Base-by-base conservation (phyloP, 176 grass and related monocot genomes). In the Oryza meridionalis region DNA sequence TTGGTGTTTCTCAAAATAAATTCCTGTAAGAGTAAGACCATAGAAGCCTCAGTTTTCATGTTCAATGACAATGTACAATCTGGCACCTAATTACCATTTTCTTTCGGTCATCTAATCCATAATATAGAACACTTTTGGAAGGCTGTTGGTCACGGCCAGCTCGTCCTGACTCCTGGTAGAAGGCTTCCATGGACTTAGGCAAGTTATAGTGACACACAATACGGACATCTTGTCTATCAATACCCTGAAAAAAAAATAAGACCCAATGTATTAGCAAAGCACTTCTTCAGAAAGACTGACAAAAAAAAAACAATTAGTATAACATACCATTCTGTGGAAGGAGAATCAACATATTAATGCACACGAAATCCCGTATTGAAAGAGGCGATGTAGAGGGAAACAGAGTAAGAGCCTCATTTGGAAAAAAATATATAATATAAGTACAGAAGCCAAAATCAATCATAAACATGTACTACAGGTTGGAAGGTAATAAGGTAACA, bases 151-250 rank as follows among this genome's bases (percentile, higher is more conserved):
- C 96, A 80, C 85, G 93, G 37, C 93, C 96, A 81, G 91, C 93
- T 90, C 96, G 82, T 81, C 93, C 96, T 29, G 96, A 94, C 73
- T 98, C 96, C 83, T 98, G 93, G 67, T 98, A 98, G 83, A 98
- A 98, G 22, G 87, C 85, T 92, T 98, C 96, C 93, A 95, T 98
- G 66, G 96, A 93, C 76, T 98, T 98, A 65, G 96, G 96, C 69
- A 98, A 87, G 89, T 98, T 95, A 76, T 92, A 93, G 65, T 98
- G 91, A 50, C 92, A 95, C 64, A 98, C 91, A 81, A 95, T 90
- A 25, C 89, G 90, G n/a, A 98, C 96, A 91, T 98, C 93, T 89
- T 95, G 88, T 90, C 85, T 93, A 90, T 98, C 93, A 92, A 93
- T 95, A 85, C 96, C 96, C 96, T 98, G 89, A 77, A 88, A 90